Percentiles rank a stretch among this genome's conserved stretches.
These are phyloP conservation scores for Aspergillus costaricaensis DNA, from an alignment of 2,329 filamentous ascomycete genomes.

Conservation along the genomic window DNA sequence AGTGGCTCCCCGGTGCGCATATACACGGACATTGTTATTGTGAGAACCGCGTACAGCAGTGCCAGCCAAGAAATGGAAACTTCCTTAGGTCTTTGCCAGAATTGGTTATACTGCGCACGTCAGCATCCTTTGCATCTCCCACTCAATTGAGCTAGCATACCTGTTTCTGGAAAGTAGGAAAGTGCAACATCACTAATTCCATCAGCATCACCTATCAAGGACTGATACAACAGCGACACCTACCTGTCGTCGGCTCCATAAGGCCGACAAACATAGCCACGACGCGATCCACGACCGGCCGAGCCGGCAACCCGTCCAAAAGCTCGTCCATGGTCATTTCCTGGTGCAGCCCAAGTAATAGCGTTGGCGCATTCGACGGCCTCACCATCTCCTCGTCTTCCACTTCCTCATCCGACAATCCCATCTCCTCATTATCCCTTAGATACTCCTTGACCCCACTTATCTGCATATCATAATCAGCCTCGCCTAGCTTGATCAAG, in stretches of 20 bases:
- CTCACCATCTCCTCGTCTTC: slow-evolving; percentile 22
- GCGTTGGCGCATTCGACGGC: slow-evolving; percentile 26
- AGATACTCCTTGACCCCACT: slow-evolving; percentile 38
- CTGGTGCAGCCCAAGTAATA: slow-evolving; percentile 32
- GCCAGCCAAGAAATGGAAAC: slow-evolving; percentile 35
- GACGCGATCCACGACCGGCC: slow-evolving; percentile 35
- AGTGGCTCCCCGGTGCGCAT: slow-evolving; percentile 28
- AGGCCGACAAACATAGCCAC: slow-evolving; percentile 38
- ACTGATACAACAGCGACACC: slow-evolving; percentile 9
- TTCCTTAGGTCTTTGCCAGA: slow-evolving; percentile 32
- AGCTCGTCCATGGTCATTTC: slow-evolving; percentile 34
- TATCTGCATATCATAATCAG: slow-evolving; percentile 25
- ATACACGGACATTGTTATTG: slow-evolving; percentile 30
- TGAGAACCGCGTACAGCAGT: slow-evolving; percentile 32
- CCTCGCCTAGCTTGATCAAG: neutral
- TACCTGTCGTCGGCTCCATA: slow-evolving; percentile 35
- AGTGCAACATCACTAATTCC: slow-evolving; percentile 30
- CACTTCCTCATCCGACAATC: slow-evolving; percentile 27
- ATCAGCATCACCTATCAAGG: neutral
- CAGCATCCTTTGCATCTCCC: neutral
- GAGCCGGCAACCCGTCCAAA: slow-evolving; percentile 34
- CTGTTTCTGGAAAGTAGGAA: slow-evolving; percentile 36
- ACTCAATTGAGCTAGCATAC: slow-evolving; percentile 12
- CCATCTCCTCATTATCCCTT: slow-evolving; percentile 20
- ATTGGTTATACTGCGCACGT: slow-evolving; percentile 31